Evolutionary conservation across 495 filamentous ascomycete genomes (phyloP).

Genomic region (Aspergillus taichungensis): DNA sequence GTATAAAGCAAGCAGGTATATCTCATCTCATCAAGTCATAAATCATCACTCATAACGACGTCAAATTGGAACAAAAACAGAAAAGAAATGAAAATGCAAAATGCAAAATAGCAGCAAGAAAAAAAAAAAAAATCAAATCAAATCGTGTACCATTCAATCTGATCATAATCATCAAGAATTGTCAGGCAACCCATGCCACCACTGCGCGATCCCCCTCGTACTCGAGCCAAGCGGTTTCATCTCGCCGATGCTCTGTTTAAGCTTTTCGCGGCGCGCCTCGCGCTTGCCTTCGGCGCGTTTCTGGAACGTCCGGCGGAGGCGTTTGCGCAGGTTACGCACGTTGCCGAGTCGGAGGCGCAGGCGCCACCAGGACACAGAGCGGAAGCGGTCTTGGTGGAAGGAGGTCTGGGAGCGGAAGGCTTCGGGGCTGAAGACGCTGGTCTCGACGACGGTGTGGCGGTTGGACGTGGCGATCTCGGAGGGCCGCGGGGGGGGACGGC

Average conservation of each 20-base stretch:
- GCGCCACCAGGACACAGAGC: slow-evolving; percentile 39
- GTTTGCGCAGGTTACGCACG: slow-evolving; percentile 41
- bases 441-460: slow-evolving; percentile 23
- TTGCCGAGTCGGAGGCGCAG: slow-evolving; percentile 46
- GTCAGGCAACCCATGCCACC: not conserved
- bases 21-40: slow-evolving; percentile 17
- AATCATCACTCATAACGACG: slow-evolving; percentile 12
- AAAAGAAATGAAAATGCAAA: not conserved
- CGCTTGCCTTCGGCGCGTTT: slow-evolving; percentile 42
- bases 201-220: not conserved
- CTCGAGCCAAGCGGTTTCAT: slow-evolving; percentile 29
- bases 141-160: slow-evolving; percentile 7
- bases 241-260: slow-evolving; percentile 59
- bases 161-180: slow-evolving; percentile 1
- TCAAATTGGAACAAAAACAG: not conserved
- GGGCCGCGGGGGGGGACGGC: not conserved
- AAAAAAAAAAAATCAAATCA: slow-evolving; percentile 13
- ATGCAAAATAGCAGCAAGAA: not conserved
- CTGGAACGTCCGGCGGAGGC: slow-evolving; percentile 50
- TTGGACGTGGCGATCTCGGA: slow-evolving; percentile 17
- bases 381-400: slow-evolving; percentile 26
- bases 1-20: slow-evolving; percentile 7
- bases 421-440: slow-evolving; percentile 22
- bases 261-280: slow-evolving; percentile 54
- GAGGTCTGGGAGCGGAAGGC: slow-evolving; percentile 21